Base-by-base conservation (phyloP, 1,284 basidiomycete genomes). In the Irpex sp. region DNA sequence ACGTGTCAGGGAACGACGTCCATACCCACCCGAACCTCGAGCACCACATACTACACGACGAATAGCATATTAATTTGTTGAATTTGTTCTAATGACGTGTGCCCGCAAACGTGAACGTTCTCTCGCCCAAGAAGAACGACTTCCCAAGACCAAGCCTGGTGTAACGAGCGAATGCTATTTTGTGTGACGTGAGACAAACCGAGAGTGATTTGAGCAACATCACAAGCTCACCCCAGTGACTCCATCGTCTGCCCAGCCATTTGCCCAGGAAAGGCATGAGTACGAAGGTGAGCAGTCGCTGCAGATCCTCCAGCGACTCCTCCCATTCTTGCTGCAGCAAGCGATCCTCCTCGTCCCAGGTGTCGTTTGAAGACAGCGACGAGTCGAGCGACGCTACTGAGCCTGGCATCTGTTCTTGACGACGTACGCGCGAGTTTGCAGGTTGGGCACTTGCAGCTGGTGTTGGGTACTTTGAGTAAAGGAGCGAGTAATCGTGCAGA, bases 301-400 rank as follows among this genome's bases (percentile, higher is more conserved):
- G 87, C 55, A 97, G 82, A 74, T 97, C 93, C 66, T 86, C 78
- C 60, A 97, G 71, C 70, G 89, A 92, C 75, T 97, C 95, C 70
- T 94, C 90, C 95, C 95, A 97, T 78, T 97, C 94, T 70, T 90
- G 83, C 75, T 94, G 91, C 6, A 92, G 92, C 63, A 93, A 78
- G 15, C 84, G 85, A 65, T 85, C 84, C 66, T 90, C 88, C 66
- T 88, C 89, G 66, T 93, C 90, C 71, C 83, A 84, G 15, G 78
- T 84, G 70, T 70, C 70, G 63, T 80, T 76, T 37, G 87, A 83
- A 21, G 76, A 74, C 57, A 73, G 70, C 37, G 74, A 71, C 37
- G 73, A 70, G 68, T 80, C 81, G 60, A 81, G 67, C n/a, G 82
- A 83, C 58, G 70, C 67, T 61, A 78, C 71, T n/a, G 83, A 83